Percentiles rank a stretch among this genome's conserved stretches.
Evolutionary conservation across 108 stramenopile genomes (phyloP).

Genomic region (Mediolabrus comicus): DNA sequence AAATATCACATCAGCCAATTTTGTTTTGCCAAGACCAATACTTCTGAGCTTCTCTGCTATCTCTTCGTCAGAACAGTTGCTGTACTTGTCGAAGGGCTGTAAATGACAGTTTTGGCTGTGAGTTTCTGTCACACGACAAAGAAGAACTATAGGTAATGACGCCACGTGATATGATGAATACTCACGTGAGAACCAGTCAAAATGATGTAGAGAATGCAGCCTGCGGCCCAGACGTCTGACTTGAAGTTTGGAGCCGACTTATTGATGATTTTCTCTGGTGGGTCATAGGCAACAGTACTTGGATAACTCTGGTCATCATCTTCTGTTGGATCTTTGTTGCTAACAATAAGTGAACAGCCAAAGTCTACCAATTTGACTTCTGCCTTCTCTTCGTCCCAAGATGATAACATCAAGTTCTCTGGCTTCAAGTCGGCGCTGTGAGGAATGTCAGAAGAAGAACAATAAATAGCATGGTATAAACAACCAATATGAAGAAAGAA

Average conservation of each 20-base stretch:
- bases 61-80: constrained; percentile 11
- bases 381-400: constrained; percentile 7
- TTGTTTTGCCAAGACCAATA: neutral
- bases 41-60: constrained; percentile 9
- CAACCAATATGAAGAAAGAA: neutral
- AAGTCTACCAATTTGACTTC: constrained; percentile 33
- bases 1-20: constrained; percentile 3
- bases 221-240: constrained; percentile 31
- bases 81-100: constrained; percentile 19
- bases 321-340: neutral
- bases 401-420: constrained; percentile 28
- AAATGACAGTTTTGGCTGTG: neutral
- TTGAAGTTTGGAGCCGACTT: neutral
- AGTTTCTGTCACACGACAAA: too few relatives aligned
- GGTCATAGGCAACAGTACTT: constrained; percentile 18
- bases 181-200: constrained; percentile 22
- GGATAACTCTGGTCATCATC: neutral
- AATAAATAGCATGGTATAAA: neutral
- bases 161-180: neutral
- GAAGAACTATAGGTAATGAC: too few relatives aligned
- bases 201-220: constrained; percentile 28
- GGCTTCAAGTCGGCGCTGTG: constrained; percentile 25
- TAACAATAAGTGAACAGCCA: constrained; percentile 16
- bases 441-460: neutral
- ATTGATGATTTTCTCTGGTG: constrained; percentile 22